These are phyloP conservation scores for Glonium stellatum DNA, from an alignment of 495 filamentous ascomycete genomes.

Conservation along the genomic window DNA sequence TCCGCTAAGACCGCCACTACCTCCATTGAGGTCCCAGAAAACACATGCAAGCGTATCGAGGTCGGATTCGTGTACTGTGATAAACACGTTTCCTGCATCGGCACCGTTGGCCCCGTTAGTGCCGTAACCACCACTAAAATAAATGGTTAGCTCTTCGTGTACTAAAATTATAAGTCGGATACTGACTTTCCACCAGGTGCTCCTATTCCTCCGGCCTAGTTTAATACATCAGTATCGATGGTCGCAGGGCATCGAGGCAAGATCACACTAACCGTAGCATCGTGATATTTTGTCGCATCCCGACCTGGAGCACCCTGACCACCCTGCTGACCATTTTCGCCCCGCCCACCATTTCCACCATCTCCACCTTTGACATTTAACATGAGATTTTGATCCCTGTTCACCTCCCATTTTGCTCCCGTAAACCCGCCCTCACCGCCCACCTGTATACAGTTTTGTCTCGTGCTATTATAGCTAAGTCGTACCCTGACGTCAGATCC, in stretches of 20 bases:
- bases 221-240: not conserved
- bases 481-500: slow-evolving; percentile 14
- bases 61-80: slow-evolving; percentile 23
- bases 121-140: slow-evolving; percentile 22
- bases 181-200: slow-evolving; percentile 33
- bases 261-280: slow-evolving; percentile 19
- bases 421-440: slow-evolving; percentile 18
- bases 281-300: slow-evolving; percentile 29
- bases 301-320: slow-evolving; percentile 28
- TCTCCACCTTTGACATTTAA: slow-evolving; percentile 33
- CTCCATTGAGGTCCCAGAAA: slow-evolving; percentile 16
- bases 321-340: slow-evolving; percentile 33
- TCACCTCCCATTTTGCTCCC: slow-evolving; percentile 31
- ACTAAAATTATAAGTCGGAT: not conserved
- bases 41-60: slow-evolving; percentile 17
- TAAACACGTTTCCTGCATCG: slow-evolving; percentile 19
- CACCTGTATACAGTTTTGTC: slow-evolving; percentile 15
- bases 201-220: slow-evolving; percentile 26
- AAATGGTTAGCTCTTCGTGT: slow-evolving; percentile 5
- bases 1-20: slow-evolving; percentile 27
- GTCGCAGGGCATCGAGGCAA: not conserved
- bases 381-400: slow-evolving; percentile 23
- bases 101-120: slow-evolving; percentile 23
- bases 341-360: slow-evolving; percentile 37
- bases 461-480: slow-evolving; percentile 14